phyloP scores from a whole-genome alignment of 1,284 basidiomycete genomes.

The Mycena sp. region DNA sequence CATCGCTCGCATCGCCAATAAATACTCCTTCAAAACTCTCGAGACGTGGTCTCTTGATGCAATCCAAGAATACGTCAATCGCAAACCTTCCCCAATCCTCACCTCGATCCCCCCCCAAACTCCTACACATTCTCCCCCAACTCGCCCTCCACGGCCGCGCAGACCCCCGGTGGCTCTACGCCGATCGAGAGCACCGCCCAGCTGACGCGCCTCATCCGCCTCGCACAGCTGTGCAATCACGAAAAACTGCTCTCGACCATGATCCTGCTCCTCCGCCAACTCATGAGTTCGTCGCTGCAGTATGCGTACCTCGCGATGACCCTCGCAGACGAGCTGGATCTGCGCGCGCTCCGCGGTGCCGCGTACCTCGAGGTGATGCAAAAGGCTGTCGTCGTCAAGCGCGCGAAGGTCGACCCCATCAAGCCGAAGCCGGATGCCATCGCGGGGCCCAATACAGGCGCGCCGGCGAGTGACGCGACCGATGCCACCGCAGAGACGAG shows the following conservation, averaged over 20 bases:
- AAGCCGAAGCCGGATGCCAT: conserved; percentile 16
- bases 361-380: conserved; percentile 78
- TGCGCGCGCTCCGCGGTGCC: conserved; percentile 62
- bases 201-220: conserved; percentile 64
- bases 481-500: background rate
- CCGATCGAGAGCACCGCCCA: conserved; percentile 52
- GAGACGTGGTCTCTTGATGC: conserved; percentile 76
- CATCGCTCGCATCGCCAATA: conserved; percentile 68
- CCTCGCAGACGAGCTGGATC: conserved; percentile 70
- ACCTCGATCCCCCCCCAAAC: conserved; percentile 47
- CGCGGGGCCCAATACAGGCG: conserved; percentile 9
- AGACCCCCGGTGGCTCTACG: conserved; percentile 25
- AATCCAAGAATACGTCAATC: conserved; percentile 68
- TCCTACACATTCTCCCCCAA: conserved; percentile 42
- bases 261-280: conserved; percentile 62
- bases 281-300: conserved; percentile 65
- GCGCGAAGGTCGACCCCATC: conserved; percentile 41
- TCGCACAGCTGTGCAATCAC: conserved; percentile 73
- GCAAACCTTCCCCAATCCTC: conserved; percentile 64
- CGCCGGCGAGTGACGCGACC: background rate
- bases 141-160: conserved; percentile 30
- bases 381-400: conserved; percentile 58
- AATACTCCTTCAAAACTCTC: conserved; percentile 74
- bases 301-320: conserved; percentile 76
- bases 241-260: conserved; percentile 63